Conservation (phyloP, 192 early-diverging fungal species). For the Backusella tarrabulga region DNA sequence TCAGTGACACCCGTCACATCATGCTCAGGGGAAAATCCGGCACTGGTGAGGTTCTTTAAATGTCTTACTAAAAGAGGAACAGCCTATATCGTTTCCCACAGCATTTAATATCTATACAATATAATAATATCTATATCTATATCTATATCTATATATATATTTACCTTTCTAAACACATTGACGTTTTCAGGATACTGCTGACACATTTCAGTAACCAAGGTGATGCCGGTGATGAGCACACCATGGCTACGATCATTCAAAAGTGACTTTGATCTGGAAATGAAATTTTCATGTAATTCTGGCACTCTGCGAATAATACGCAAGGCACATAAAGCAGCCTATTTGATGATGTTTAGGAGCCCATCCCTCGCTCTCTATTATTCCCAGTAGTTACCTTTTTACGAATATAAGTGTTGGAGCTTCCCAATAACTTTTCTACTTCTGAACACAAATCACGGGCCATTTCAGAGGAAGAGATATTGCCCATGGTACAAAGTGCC, state of each 20-base stretch:
- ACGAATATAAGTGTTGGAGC: slow-evolving; percentile 90
- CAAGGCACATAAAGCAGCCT: slow-evolving; percentile 92
- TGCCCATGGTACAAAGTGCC: slow-evolving; percentile 93
- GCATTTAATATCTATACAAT: too few relatives aligned
- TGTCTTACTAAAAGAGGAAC: slow-evolving; percentile 86
- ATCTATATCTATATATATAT: neutral
- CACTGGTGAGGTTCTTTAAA: slow-evolving; percentile 82
- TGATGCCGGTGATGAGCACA: slow-evolving; percentile 88
- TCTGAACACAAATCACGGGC: slow-evolving; percentile 91
- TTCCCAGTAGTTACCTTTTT: slow-evolving; percentile 75
- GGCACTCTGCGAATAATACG: slow-evolving; percentile 92
- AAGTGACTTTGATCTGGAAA: slow-evolving; percentile 66
- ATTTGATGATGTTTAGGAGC: too few relatives aligned
- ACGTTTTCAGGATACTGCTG: slow-evolving; percentile 64
- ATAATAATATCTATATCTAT: neutral
- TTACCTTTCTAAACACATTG: slow-evolving; percentile 67
- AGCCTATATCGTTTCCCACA: slow-evolving; percentile 9
- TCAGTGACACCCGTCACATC: slow-evolving; percentile 96
- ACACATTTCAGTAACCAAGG: slow-evolving; percentile 91
- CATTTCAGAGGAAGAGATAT: slow-evolving; percentile 97
- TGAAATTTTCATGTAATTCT: slow-evolving; percentile 87
- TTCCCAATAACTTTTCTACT: slow-evolving; percentile 88
- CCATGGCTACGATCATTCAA: slow-evolving; percentile 94
- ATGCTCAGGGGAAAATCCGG: slow-evolving; percentile 91
- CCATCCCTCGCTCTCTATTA: too few relatives aligned